phyloP scores from a whole-genome alignment of 164 flowering plant genomes.

The Annona cherimola region DNA sequence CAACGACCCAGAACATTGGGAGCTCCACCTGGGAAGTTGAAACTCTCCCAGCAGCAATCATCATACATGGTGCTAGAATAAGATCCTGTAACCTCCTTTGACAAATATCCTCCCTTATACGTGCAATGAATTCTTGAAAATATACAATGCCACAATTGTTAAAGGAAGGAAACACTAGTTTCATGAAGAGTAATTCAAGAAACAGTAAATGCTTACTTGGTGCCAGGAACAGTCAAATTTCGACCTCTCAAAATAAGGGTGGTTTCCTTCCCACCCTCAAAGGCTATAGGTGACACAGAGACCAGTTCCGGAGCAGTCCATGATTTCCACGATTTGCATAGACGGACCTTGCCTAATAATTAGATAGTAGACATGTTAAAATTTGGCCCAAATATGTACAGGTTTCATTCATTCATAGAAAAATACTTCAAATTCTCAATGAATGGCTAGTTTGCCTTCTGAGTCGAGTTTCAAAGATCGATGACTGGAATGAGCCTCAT shows the following conservation, averaged over 20 bases:
- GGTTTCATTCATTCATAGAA: no score
- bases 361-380: slow-evolving; percentile 3
- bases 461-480: no score
- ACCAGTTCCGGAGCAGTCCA: slow-evolving; percentile 71
- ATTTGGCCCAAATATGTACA: not conserved
- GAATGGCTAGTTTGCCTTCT: not conserved
- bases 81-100: slow-evolving; percentile 40
- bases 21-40: slow-evolving; percentile 37
- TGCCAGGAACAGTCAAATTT: slow-evolving; percentile 51
- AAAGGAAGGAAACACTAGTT: not conserved
- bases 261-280: slow-evolving; percentile 65
- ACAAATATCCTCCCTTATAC: slow-evolving; percentile 50
- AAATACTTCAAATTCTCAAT: not conserved
- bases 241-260: slow-evolving; percentile 59
- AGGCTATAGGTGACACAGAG: slow-evolving; percentile 76
- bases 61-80: slow-evolving; percentile 33
- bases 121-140: slow-evolving; percentile 71
- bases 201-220: slow-evolving; percentile 43
- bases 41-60: slow-evolving; percentile 38
- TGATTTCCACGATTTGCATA: slow-evolving; percentile 63
- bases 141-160: not conserved
- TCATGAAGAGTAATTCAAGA: not conserved
- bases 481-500: not conserved
- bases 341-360: slow-evolving; percentile 51
- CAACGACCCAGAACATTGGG: slow-evolving; percentile 56